Evolutionary conservation across 495 filamentous ascomycete genomes (phyloP).

Genomic region (Venustampulla echinocandica): DNA sequence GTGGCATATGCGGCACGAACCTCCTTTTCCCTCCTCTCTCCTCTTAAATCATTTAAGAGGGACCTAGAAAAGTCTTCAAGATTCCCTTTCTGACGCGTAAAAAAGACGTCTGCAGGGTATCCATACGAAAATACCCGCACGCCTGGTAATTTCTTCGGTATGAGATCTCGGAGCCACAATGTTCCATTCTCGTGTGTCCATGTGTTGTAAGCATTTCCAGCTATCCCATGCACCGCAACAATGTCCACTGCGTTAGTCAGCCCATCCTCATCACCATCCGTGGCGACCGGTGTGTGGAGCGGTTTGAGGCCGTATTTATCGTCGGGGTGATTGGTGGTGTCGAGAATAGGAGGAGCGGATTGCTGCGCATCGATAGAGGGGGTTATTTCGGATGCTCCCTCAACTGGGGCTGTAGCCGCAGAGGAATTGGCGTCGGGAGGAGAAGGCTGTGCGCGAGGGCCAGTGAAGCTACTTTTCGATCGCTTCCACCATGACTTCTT

Average conservation of each 20-base stretch:
- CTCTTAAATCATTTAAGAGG: constrained; percentile 10
- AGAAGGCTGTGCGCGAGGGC: background rate
- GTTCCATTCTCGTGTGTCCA: constrained; percentile 9
- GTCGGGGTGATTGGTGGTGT: background rate
- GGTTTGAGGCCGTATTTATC: constrained; percentile 2
- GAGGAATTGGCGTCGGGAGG: background rate
- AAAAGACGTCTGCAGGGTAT: constrained; percentile 8
- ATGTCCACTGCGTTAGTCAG: constrained; percentile 9
- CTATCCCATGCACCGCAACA: constrained; percentile 17
- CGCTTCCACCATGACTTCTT: background rate
- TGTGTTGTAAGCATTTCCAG: constrained; percentile 11
- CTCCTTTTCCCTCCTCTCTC: constrained; percentile 1
- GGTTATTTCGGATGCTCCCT: background rate
- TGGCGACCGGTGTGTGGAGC: background rate
- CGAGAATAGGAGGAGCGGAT: background rate
- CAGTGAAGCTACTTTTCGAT: background rate
- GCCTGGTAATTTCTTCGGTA: constrained; percentile 10
- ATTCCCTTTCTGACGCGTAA: background rate
- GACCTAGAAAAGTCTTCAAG: constrained; percentile 11
- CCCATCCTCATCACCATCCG: background rate
- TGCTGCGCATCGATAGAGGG: background rate
- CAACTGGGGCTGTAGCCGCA: background rate
- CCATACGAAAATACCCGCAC: constrained; percentile 16
- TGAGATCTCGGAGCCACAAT: constrained; percentile 12
- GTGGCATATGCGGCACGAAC: constrained; percentile 2